Evolutionary conservation across 2,329 filamentous ascomycete genomes (phyloP), one percentile per base, ranked within the genome.

Genomic region (Acephala macrosclerotiorum): DNA sequence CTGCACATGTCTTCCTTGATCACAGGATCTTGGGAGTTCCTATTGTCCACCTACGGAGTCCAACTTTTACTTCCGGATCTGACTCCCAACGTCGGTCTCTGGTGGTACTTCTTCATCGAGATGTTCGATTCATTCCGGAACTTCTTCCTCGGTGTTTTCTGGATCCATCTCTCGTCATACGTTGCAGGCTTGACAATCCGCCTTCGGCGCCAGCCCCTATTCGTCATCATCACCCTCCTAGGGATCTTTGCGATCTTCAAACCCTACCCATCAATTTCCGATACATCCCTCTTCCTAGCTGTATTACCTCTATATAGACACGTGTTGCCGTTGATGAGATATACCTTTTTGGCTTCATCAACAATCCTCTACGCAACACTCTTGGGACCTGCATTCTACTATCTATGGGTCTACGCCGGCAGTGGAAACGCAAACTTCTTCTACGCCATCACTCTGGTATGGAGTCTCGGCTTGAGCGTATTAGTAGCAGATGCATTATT

Each of bases 41-140:
- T 98, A 22, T 80, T 85, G 8, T 93, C 94, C 22, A 97, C 96
- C 0, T 99, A 99, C 79, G 94, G 95, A 72, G 93, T 97, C 56
- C 94, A 97, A 73, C 85, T 99, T 42, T 89, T 96, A 0, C 86
- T 99, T 2, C 93, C 94, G 9, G 96, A 99, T 76, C 84, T 99
- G 47, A 96, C 95, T 0, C 96, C 96, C 14, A 99, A 98, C 71
- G 91, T 96, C 35, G 96, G 96, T 1, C 84, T 99, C 1, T 99
- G 96, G 96, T 99, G 96, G 96, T 99, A 99, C 80, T 99, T 99
- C 81, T 98, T 99, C 77, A 97, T 96, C 72, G 95, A 99, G 77
- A 99, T 99, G 89, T 99, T 99, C 77, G 96, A 99, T 80, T 95
- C 94, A 0, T 99, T 99, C 85, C 88, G 96, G 45, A 90, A 91